Evolutionary conservation across 148 eudicot genomes (phyloP), one percentile per base, ranked within the genome.

Genomic region (Camellia lanceoleosa): DNA sequence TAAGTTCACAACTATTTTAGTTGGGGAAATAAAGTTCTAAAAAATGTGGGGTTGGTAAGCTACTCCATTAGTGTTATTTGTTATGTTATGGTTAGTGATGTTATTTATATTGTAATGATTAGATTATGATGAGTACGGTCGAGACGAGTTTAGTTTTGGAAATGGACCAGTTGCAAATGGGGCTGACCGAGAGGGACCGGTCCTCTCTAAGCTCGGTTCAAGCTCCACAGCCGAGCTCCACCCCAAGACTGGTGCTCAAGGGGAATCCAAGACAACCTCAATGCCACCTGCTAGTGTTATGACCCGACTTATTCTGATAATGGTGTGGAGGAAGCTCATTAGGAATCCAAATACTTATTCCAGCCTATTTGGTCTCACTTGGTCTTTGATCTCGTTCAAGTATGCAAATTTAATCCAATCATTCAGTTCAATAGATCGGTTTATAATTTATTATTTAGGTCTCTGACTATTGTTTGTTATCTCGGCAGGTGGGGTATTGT

Each of bases 281-380:
- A 91, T 89, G 96, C 98, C 94, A 2, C 92, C 96, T 8, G 85
- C 94, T 30, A 90, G 92, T 80, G 96, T 90, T 43, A 94, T 94
- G 92, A 90, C 96, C 9, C 86, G 92, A 84, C 92, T 92, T 1
- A 92, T 92, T 73, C 76, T 94, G 80, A 91, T 89, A 52, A 92
- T 94, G 98, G 97, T 94, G 63, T 94, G 97, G 93, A 82, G 98
- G 56, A 94, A 94, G 78, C 92, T 94, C 10, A 88, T 91, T 43
- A 81, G 94, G 77, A 94, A 94, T 68, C 98, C 98, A 0, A 94
- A 92, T 84, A 92, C 97, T 42, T 92, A 94, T 62, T 89, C 98
- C 9, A 92, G 98, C 82, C 85, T 94, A 38, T 71, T 94, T 73
- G 98, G 97, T 46, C 89, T 94, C 30, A 83, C 87, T 13, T 94